phyloP scores from a whole-genome alignment of 2,329 filamentous ascomycete genomes.

The Fusarium zealandicum region DNA sequence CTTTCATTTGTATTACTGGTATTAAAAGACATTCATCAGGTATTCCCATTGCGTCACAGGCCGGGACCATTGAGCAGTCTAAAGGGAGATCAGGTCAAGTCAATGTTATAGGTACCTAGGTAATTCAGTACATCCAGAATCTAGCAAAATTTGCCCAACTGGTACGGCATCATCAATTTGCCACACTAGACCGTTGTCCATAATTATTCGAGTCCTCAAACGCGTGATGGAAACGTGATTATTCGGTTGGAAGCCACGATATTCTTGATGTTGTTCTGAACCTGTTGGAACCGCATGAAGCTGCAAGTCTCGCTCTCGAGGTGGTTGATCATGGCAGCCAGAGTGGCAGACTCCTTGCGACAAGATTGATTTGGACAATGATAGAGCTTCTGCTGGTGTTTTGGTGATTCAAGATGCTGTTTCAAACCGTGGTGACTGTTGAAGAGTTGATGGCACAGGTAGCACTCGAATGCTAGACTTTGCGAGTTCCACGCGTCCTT shows the following conservation, averaged over 20 bases:
- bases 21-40: no score
- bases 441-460: conserved; percentile 58
- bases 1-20: no score
- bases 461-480: conserved; percentile 41
- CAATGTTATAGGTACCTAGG: no score
- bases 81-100: no score
- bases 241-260: conserved; percentile 24
- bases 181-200: no score
- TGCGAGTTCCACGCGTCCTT: conserved; percentile 53
- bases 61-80: no score
- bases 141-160: no score
- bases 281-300: conserved; percentile 48
- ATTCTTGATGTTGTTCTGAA: conserved; percentile 43
- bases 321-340: conserved; percentile 53
- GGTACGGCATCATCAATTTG: no score
- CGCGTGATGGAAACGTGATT: background rate
- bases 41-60: no score
- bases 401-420: conserved; percentile 61
- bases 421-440: conserved; percentile 47
- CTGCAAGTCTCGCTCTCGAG: conserved; percentile 54
- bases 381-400: conserved; percentile 49
- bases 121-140: no score
- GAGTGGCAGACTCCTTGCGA: conserved; percentile 47
- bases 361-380: conserved; percentile 51
- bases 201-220: no score